These are phyloP conservation scores for Oryza officinalis DNA, from an alignment of 176 grass and related monocot genomes.

Conservation along the genomic window DNA sequence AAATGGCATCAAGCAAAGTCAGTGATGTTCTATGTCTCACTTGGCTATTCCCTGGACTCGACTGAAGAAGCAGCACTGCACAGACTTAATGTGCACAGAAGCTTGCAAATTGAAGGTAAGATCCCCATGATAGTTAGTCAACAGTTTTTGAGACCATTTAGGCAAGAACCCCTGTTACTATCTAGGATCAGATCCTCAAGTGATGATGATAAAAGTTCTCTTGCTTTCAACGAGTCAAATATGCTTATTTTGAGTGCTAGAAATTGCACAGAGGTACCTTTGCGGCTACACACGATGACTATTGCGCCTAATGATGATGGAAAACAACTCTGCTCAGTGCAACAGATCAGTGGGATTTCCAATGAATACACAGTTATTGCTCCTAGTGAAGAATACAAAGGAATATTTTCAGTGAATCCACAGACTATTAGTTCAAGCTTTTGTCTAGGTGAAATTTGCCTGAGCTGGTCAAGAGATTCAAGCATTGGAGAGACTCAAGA, in stretches of 20 bases:
- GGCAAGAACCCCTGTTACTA: slow-evolving; percentile 81
- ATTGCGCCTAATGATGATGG: slow-evolving; percentile 51
- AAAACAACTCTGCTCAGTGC: slow-evolving; percentile 48
- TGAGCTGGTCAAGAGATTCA: slow-evolving; percentile 81
- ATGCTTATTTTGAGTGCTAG: slow-evolving; percentile 73
- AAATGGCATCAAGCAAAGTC: slow-evolving; percentile 92
- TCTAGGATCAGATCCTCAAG: slow-evolving; percentile 68
- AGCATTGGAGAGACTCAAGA: slow-evolving; percentile 46
- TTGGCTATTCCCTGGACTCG: slow-evolving; percentile 69
- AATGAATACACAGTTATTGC: slow-evolving; percentile 50
- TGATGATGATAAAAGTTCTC: slow-evolving; percentile 47
- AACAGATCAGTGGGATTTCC: slow-evolving; percentile 67
- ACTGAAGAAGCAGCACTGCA: slow-evolving; percentile 56
- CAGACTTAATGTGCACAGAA: slow-evolving; percentile 84
- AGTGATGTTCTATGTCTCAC: slow-evolving; percentile 91
- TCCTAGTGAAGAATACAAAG: slow-evolving; percentile 79
- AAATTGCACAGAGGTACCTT: slow-evolving; percentile 83
- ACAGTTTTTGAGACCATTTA: slow-evolving; percentile 83
- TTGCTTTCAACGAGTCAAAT: slow-evolving; percentile 80
- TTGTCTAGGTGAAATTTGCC: slow-evolving; percentile 62
- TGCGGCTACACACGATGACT: slow-evolving; percentile 56
- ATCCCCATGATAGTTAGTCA: slow-evolving; percentile 68
- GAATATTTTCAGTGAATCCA: slow-evolving; percentile 77
- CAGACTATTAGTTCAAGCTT: slow-evolving; percentile 42
- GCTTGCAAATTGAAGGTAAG: slow-evolving; percentile 96